These are phyloP conservation scores for Diaporthe nobilis DNA, from an alignment of 2,329 filamentous ascomycete species.

Conservation along the genomic window DNA sequence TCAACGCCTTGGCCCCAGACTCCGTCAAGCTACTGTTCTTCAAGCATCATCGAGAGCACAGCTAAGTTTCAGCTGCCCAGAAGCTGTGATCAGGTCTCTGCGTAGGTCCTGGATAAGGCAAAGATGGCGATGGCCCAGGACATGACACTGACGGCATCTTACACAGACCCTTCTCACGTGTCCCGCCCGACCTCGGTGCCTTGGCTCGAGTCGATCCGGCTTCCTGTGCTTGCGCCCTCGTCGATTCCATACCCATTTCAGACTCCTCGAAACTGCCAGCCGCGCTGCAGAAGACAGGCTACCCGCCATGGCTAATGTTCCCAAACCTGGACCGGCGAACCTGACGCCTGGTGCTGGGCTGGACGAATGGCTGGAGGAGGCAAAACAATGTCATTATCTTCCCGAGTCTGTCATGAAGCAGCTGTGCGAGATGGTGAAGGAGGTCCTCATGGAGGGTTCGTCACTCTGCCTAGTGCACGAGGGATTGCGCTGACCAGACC, in stretches of 20 bases:
- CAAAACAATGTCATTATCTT: conserved; percentile 97
- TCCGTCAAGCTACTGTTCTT: conserved; percentile 26
- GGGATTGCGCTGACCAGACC: neutral
- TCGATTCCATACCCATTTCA: neutral
- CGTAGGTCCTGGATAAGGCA: neutral
- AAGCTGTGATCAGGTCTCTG: conserved; percentile 10
- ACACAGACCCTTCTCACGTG: conserved; percentile 28
- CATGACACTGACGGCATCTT: conserved; percentile 20
- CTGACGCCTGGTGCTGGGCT: conserved; percentile 86
- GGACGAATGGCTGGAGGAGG: conserved; percentile 96
- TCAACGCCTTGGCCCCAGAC: neutral
- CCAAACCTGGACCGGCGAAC: conserved; percentile 91
- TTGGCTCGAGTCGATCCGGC: conserved; percentile 22
- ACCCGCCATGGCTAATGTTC: conserved; percentile 68
- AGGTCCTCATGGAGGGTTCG: conserved; percentile 96
- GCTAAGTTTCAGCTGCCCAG: neutral
- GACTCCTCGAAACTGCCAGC: neutral
- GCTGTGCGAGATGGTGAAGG: conserved; percentile 98
- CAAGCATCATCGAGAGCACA: conserved; percentile 31
- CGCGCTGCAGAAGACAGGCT: conserved; percentile 40
- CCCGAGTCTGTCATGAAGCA: conserved; percentile 98
- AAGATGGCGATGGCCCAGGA: neutral
- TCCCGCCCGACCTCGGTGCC: conserved; percentile 28
- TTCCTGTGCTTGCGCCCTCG: neutral
- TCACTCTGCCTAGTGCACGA: conserved; percentile 24